These are phyloP conservation scores for Leccinum imitatum DNA, from an alignment of 768 basidiomycete species.

Conservation along the genomic window DNA sequence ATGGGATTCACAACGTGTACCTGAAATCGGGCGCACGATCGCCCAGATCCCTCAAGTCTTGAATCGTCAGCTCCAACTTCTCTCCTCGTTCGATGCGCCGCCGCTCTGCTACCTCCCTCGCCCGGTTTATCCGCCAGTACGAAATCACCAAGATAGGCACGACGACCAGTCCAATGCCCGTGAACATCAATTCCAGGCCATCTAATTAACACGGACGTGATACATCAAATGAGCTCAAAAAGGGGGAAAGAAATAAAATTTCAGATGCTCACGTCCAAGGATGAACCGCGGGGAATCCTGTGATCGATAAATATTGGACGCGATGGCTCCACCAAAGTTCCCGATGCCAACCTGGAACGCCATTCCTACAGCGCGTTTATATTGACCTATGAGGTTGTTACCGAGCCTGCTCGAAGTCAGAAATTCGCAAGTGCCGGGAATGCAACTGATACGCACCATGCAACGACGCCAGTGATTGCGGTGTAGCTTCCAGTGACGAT, in stretches of 20 bases:
- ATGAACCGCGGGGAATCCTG: slow-evolving; percentile 60
- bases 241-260: background rate
- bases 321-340: slow-evolving; percentile 64
- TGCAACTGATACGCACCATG: slow-evolving; percentile 47
- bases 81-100: slow-evolving; percentile 20
- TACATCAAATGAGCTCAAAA: background rate
- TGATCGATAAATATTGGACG: slow-evolving; percentile 59
- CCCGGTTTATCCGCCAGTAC: slow-evolving; percentile 57
- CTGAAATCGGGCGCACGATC: slow-evolving; percentile 65
- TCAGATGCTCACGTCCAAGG: slow-evolving; percentile 51
- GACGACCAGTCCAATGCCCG: slow-evolving; percentile 59
- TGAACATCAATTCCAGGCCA: slow-evolving; percentile 64
- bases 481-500: slow-evolving; percentile 60
- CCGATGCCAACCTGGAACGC: slow-evolving; percentile 53
- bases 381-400: slow-evolving; percentile 57
- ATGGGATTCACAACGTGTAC: slow-evolving; percentile 42
- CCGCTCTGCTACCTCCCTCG: slow-evolving; percentile 39
- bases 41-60: slow-evolving; percentile 41
- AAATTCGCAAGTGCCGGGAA: background rate
- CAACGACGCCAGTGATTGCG: slow-evolving; percentile 56
- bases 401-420: slow-evolving; percentile 44
- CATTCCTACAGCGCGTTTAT: slow-evolving; percentile 68
- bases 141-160: slow-evolving; percentile 47
- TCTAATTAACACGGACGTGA: slow-evolving; percentile 35
- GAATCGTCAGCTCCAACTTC: slow-evolving; percentile 12